Evolutionary conservation across 73 alveolate genomes (phyloP).

Genomic region (Paramecium sexaurelia): DNA sequence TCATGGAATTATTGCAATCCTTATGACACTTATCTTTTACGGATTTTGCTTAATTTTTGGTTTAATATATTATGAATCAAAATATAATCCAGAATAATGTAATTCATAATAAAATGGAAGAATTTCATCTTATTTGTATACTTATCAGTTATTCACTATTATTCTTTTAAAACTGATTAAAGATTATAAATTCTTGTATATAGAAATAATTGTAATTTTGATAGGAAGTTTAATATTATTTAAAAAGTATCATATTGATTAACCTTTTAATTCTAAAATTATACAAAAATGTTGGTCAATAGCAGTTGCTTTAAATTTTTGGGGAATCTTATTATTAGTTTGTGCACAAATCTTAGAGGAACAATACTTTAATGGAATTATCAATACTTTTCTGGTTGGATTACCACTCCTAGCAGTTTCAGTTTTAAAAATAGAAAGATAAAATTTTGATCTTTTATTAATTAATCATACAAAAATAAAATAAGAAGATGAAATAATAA

Average conservation of each 20-base stretch:
- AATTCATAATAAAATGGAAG: neutral
- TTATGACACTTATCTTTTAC: neutral
- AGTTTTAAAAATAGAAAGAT: neutral
- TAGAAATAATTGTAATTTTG: neutral
- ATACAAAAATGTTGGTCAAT: constrained; percentile 57
- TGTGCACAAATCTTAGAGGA: constrained; percentile 51
- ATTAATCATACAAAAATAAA: constrained; percentile 1
- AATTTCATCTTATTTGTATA: neutral
- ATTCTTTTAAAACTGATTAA: neutral
- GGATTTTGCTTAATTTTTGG: neutral
- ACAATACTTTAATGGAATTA: constrained; percentile 30
- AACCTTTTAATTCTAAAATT: constrained; percentile 11
- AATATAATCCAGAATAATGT: neutral
- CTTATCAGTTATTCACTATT: neutral
- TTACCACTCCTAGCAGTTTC: constrained; percentile 24
- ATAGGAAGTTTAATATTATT: constrained; percentile 42
- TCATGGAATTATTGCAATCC: neutral
- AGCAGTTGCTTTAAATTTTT: neutral
- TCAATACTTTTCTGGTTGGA: constrained; percentile 42
- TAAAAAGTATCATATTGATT: constrained; percentile 23
- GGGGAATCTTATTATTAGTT: constrained; percentile 35
- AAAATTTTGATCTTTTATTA: constrained; percentile 30
- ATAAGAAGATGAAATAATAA: neutral
- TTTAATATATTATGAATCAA: neutral
- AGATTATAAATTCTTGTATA: neutral